These are phyloP conservation scores for Acacia melanoxylon DNA, from an alignment of 306 rosid genomes.

Conservation along the genomic window DNA sequence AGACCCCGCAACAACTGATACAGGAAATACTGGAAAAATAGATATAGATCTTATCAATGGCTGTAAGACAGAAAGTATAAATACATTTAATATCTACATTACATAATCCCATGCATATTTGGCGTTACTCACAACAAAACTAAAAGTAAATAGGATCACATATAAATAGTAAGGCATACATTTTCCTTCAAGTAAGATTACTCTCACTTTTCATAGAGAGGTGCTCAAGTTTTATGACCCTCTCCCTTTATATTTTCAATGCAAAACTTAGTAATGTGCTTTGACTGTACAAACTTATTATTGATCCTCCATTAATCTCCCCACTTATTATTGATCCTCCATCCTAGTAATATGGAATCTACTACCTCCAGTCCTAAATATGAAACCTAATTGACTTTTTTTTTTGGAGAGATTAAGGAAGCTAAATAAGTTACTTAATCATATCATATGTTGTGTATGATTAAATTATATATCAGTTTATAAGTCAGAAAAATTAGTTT, in stretches of 20 bases:
- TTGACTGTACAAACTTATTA: neutral
- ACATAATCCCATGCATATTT: conserved; percentile 5
- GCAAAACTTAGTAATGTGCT: neutral
- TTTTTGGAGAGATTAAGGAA: too few species aligned
- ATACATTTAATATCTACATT: neutral
- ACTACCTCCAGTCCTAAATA: too few species aligned
- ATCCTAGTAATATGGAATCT: neutral
- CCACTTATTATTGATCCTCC: neutral
- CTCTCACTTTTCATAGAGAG: neutral
- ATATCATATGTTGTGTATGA: too few species aligned
- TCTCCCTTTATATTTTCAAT: neutral
- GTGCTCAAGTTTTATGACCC: neutral
- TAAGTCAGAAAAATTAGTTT: too few species aligned
- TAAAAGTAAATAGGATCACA: neutral
- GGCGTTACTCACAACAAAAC: neutral
- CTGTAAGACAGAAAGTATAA: conserved; percentile 27
- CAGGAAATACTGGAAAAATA: conserved; percentile 75
- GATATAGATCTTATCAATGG: conserved; percentile 32
- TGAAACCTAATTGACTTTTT: too few species aligned
- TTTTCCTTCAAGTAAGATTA: neutral
- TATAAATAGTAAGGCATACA: neutral
- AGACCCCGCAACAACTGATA: conserved; percentile 96
- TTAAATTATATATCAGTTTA: too few species aligned
- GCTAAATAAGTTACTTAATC: too few species aligned
- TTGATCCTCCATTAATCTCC: neutral